A percentile compares a stretch with the other conserved stretches of the same genome.
phyloP scores from a whole-genome alignment of 2,329 filamentous ascomycete genomes.

The Reticulascus tulasneorum region DNA sequence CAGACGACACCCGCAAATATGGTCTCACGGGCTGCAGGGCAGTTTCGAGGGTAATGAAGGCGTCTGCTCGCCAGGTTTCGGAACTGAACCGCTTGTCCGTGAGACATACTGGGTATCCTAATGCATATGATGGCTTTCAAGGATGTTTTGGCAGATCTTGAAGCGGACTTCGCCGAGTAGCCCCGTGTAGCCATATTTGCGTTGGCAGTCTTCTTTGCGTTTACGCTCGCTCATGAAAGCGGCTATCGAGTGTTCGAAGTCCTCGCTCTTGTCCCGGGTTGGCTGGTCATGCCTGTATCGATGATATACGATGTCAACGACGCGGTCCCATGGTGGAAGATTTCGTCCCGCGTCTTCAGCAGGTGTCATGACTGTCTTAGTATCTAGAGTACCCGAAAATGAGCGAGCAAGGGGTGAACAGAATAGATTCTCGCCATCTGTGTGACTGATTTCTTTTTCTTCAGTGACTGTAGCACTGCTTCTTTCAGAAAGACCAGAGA shows the following conservation, averaged over 20 bases:
- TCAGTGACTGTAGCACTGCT: conserved; percentile 25
- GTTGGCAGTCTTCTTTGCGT: conserved; percentile 1
- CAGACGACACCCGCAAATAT: conserved; percentile 28
- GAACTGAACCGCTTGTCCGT: conserved; percentile 20
- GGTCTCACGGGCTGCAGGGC: conserved; percentile 19
- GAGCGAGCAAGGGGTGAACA: conserved; percentile 29
- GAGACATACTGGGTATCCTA: conserved; percentile 23
- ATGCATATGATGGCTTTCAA: conserved; percentile 8
- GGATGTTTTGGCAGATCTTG: conserved; percentile 22
- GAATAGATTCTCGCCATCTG: conserved; percentile 6
- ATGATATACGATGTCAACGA: conserved; percentile 32
- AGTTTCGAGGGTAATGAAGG: conserved; percentile 25
- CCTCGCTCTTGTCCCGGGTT: not conserved
- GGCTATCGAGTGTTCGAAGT: conserved; percentile 17
- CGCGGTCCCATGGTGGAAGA: conserved; percentile 30
- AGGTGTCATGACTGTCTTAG: conserved; percentile 6
- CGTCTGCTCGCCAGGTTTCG: conserved; percentile 29
- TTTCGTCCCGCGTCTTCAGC: conserved; percentile 6
- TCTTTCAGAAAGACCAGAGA: too few species aligned
- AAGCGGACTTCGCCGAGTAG: conserved; percentile 23
- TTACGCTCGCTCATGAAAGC: conserved; percentile 18
- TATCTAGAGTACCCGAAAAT: conserved; percentile 23
- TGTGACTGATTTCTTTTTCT: conserved; percentile 37
- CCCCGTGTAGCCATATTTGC: conserved; percentile 14
- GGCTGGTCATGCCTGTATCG: conserved; percentile 9